Evolutionary conservation across 2,329 filamentous ascomycete genomes (phyloP), one percentile per base, ranked within the genome.

Genomic region (Capronia coronata): DNA sequence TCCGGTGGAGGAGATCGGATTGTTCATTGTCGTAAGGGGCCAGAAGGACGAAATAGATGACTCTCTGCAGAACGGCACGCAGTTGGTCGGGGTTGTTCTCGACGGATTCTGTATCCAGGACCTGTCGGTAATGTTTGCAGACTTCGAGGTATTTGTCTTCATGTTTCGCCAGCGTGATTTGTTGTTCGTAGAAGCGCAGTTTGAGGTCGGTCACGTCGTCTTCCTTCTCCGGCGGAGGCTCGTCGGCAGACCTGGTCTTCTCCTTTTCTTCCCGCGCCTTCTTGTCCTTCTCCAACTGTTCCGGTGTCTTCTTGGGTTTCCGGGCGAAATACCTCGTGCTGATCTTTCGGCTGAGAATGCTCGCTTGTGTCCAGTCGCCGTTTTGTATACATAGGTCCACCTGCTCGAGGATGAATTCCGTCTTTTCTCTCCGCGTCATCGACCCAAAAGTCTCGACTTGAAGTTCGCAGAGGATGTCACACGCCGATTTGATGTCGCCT

Each of bases 371-470:
- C 90, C 90, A 98, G 68, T 98, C 93, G 49, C 83, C 86, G 63
- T 83, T 91, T 71, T 96, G 86, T 67, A 98, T 97, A 73, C 93
- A 98, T 45, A 98, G 79, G 27, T 83, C 79, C 34, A 97, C 91
- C 71, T 98, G 93, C 55, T 94, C 87, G 46, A 98, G 76, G 64
- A 98, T 98, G 67, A 98, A 98, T 65, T 97, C 93, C 3, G 90
- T 96, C 83, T 98, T 98, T 69, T 98, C 93, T 62, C 93, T 81
- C 62, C 93, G 80, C 57, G 88, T 86, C 93, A 98, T 98, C 18
- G 91, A 97, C 7, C 93, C 93, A 68, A 98, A 98, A 0, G 93
- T 98, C 77, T 98, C 93, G 43, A 98, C 93, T 68, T 98, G 93
- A 53, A 98, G 78, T 73, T 98, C 93, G 71, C 93, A 98, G 30